Evolutionary conservation across 768 basidiomycete species (phyloP).

Genomic region (Crucibulum laeve): DNA sequence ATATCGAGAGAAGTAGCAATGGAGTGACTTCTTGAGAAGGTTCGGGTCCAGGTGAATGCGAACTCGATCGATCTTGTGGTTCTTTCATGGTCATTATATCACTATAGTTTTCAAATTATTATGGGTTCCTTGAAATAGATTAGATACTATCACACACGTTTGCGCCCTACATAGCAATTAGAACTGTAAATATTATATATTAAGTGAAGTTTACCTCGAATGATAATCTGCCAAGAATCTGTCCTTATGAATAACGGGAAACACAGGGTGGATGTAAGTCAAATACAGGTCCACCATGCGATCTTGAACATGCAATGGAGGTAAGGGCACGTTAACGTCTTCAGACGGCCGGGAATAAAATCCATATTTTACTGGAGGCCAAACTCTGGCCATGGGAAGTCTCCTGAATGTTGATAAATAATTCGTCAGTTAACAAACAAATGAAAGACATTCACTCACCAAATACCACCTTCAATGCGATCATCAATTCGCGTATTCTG

Average conservation of each 20-base stretch:
- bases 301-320: slow-evolving; percentile 59
- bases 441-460: slow-evolving; percentile 33
- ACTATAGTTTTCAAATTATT: slow-evolving; percentile 5
- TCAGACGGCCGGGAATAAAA: slow-evolving; percentile 33
- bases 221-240: slow-evolving; percentile 66
- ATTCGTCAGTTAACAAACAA: slow-evolving; percentile 10
- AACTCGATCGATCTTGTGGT: slow-evolving; percentile 20
- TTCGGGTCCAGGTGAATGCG: slow-evolving; percentile 40
- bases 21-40: slow-evolving; percentile 62
- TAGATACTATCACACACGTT: background rate
- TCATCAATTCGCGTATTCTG: slow-evolving; percentile 62
- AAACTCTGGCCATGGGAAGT: slow-evolving; percentile 71
- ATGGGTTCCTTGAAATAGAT: background rate
- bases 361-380: slow-evolving; percentile 55
- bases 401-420: slow-evolving; percentile 34
- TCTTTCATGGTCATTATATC: slow-evolving; percentile 8
- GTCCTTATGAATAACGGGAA: slow-evolving; percentile 74
- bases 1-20: slow-evolving; percentile 74
- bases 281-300: slow-evolving; percentile 74
- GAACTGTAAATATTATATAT: background rate
- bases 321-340: slow-evolving; percentile 47
- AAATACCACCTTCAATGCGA: slow-evolving; percentile 64
- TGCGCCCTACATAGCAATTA: background rate
- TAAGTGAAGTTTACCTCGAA: slow-evolving; percentile 29
- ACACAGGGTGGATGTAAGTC: slow-evolving; percentile 77